Percentiles rank a stretch among this genome's conserved stretches.
Conservation (phyloP, 306 rosid genomes). For the Malus fusca region DNA sequence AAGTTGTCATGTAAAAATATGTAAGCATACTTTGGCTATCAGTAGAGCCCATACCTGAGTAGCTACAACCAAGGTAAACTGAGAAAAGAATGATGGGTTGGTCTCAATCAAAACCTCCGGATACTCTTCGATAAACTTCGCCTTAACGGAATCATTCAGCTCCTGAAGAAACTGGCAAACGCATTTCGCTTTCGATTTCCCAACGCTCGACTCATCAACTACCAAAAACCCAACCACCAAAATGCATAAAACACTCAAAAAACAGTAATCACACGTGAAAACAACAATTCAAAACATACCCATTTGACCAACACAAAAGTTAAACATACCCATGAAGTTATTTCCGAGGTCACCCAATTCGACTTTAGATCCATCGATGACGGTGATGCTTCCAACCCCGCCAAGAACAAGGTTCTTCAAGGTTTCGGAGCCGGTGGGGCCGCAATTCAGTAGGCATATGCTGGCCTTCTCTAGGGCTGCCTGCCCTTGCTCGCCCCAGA, state of each 20-base stretch:
- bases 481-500: constrained; percentile 87
- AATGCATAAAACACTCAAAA: background rate
- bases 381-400: constrained; percentile 93
- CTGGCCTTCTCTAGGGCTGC: constrained; percentile 77
- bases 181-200: constrained; percentile 89
- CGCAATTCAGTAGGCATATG: constrained; percentile 82
- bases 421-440: constrained; percentile 97
- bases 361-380: constrained; percentile 90
- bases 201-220: constrained; percentile 83
- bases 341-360: constrained; percentile 90
- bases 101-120: constrained; percentile 75
- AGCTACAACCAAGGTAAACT: constrained; percentile 84
- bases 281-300: constrained; percentile 30
- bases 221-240: constrained; percentile 1
- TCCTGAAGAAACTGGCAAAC: constrained; percentile 95
- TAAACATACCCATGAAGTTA: constrained; percentile 70
- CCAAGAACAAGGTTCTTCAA: constrained; percentile 92
- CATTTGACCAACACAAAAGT: constrained; percentile 16
- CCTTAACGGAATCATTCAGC: constrained; percentile 92
- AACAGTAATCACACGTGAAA: background rate
- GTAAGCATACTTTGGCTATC: background rate
- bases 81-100: constrained; percentile 84
- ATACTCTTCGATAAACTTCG: constrained; percentile 83
- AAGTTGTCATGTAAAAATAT: background rate
- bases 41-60: constrained; percentile 63